Base-by-base conservation (phyloP, 2,329 filamentous ascomycete species). In the Fusarium neocosmosporiellum region DNA sequence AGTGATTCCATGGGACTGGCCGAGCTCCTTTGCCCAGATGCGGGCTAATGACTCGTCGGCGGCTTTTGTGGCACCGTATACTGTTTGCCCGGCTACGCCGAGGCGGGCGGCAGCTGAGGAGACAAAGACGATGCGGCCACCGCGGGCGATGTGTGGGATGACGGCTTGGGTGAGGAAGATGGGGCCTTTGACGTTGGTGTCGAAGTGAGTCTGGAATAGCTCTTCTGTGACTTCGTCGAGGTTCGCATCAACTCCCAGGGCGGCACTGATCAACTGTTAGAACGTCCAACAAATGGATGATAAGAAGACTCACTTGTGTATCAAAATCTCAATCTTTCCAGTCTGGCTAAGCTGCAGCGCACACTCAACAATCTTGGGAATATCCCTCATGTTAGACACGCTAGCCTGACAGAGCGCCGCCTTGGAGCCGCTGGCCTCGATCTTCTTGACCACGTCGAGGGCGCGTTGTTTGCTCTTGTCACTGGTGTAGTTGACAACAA, bases 41-140 rank as follows among this genome's bases (percentile, higher is more conserved):
- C 79, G 74, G 2, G 67, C 71, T 2, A 80, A 36, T 1, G 76
- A 76, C 55, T 81, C 80, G 27, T 76, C 65, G 0, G 81, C 81
- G 9, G 80, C 81, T 58, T 83, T 83, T 0, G 80, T 80, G 3
- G 80, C 75, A 0, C 72, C 79, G 34, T 84, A 83, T 0, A 83
- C 77, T 0, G 80, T 78, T 36, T 80, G 71, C 0, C 67, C 73
- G 2, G 78, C 66, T 3, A 79, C 68, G 1, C 80, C 81, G 3
- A 79, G 63, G 1, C 80, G 73, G 2, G 80, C 80, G n/a, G 71
- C 77, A 5, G 76, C 75, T 0, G 80, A 82, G 1, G 81, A 81
- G 4, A 83, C 67, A 29, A 79, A 77, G n/a, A 83, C 74, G 2
- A 83, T 79, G 0, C 82, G 79, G 0, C 81, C 79, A 4, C 79